These are phyloP conservation scores for Colletotrichum sp. DNA, from an alignment of 2,329 filamentous ascomycete species.

Conservation along the genomic window DNA sequence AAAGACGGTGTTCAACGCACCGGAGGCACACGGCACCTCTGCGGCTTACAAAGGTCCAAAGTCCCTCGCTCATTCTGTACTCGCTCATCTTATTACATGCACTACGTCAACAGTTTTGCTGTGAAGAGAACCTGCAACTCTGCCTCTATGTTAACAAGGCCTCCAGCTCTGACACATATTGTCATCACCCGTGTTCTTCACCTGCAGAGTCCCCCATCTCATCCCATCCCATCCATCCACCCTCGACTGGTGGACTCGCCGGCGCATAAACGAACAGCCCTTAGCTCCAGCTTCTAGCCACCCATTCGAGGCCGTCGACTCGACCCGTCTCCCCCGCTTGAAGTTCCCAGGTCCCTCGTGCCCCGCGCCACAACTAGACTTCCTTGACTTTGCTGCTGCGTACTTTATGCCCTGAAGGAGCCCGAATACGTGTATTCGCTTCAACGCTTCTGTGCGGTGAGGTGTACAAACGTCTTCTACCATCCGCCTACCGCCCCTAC, in stretches of 20 bases:
- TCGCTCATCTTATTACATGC: neutral
- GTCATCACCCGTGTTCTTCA: neutral
- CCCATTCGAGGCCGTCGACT: constrained; percentile 2
- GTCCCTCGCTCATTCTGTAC: neutral
- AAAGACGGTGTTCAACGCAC: neutral
- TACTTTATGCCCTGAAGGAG: neutral
- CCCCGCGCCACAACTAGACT: constrained; percentile 9
- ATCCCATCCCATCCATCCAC: neutral
- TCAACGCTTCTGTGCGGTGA: constrained; percentile 1
- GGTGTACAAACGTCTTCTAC: neutral
- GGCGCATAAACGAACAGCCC: constrained; percentile 12
- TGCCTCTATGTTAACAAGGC: neutral
- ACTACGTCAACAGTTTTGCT: neutral
- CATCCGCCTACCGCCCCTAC: neutral
- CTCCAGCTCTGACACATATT: neutral
- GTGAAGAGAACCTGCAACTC: neutral
- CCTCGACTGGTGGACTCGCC: neutral
- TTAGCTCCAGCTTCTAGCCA: constrained; percentile 12
- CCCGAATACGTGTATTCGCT: constrained; percentile 15
- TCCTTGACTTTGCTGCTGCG: neutral
- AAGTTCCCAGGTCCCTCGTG: neutral
- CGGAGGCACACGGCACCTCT: neutral
- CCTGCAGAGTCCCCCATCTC: neutral
- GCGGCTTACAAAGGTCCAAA: neutral
- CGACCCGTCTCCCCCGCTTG: neutral